Evolutionary conservation across 257 asterid species (phyloP), one percentile per base, ranked within the genome.

Genomic region (Jacaranda copaia): DNA sequence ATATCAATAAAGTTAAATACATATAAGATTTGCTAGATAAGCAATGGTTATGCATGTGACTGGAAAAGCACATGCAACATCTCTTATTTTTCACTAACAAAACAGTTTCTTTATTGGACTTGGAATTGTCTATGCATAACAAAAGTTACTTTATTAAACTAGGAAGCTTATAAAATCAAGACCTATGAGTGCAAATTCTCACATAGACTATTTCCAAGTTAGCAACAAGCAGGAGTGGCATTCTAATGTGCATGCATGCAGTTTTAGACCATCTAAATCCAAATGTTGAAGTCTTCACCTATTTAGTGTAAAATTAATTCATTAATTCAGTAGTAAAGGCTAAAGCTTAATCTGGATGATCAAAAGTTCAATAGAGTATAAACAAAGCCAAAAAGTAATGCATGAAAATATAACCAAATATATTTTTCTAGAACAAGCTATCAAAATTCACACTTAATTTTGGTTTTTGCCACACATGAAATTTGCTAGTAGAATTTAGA

Each of bases 1-100:
- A 67, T 18, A 63, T 36, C 69, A 53, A 55, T 19, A 78, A 62
- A 10, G 16, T 67, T n/a, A 70, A 55, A 11, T 42, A 19, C 12
- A 77, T 60, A 6, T 39, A 18, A 25, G 32, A 25, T 25, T 25
- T 0, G 32, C 32, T 25, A 25, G 32, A 25, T 25, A 25, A 25
- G 32, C 32, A 25, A 25, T 25, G 32, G 32, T 25, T 25, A 25
- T 25, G 32, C 32, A 25, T 25, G 32, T 25, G 32, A 25, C 32
- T 25, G 32, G 32, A 25, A 25, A 2, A 25, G 32, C 32, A 25
- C 32, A 25, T 25, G 32, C 32, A 25, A 25, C 32, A 25, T 25
- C 32, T 25, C 32, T 25, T 25, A 25, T 25, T 25, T 25, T 25
- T 25, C 1, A 25, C 32, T 2, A 0, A 25, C 32, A 25, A 25